A percentile compares a stretch with the other conserved stretches of the same genome.
Evolutionary conservation across 2,329 filamentous ascomycete species (phyloP).

Genomic region (Colletotrichum musicola): DNA sequence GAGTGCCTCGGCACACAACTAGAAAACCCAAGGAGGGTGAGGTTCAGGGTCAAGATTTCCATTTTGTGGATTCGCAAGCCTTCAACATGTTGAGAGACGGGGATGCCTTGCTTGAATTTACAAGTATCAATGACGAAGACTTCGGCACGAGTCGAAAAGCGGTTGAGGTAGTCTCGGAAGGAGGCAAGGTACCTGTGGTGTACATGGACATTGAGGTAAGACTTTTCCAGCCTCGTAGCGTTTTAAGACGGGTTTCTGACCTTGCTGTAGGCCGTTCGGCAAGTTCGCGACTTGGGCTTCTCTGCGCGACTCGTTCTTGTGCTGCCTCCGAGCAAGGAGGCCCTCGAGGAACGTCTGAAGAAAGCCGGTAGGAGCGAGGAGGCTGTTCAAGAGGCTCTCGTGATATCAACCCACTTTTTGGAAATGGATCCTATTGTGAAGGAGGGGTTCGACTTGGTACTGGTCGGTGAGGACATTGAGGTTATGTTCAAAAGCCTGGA

Average conservation of each 20-base stretch:
- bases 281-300: slow-evolving; percentile 69
- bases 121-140: slow-evolving; percentile 60
- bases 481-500: slow-evolving; percentile 29
- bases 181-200: slow-evolving; percentile 71
- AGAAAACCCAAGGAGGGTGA: slow-evolving; percentile 63
- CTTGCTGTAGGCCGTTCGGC: slow-evolving; percentile 62
- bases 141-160: slow-evolving; percentile 69
- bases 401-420: slow-evolving; percentile 41
- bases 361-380: slow-evolving; percentile 43
- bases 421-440: slow-evolving; percentile 41
- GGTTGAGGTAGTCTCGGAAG: slow-evolving; percentile 63
- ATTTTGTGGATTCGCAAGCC: slow-evolving; percentile 67
- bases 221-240: slow-evolving; percentile 11
- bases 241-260: slow-evolving; percentile 20
- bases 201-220: slow-evolving; percentile 66
- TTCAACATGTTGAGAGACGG: slow-evolving; percentile 71
- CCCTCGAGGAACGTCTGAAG: slow-evolving; percentile 46
- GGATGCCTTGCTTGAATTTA: slow-evolving; percentile 70
- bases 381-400: slow-evolving; percentile 42
- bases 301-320: slow-evolving; percentile 68
- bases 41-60: slow-evolving; percentile 62
- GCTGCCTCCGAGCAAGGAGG: slow-evolving; percentile 52
- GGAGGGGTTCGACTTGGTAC: slow-evolving; percentile 36
- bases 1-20: slow-evolving; percentile 68
- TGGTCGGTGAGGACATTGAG: slow-evolving; percentile 38